phyloP scores from a whole-genome alignment of 768 basidiomycete genomes.

The Pisolithus albus region DNA sequence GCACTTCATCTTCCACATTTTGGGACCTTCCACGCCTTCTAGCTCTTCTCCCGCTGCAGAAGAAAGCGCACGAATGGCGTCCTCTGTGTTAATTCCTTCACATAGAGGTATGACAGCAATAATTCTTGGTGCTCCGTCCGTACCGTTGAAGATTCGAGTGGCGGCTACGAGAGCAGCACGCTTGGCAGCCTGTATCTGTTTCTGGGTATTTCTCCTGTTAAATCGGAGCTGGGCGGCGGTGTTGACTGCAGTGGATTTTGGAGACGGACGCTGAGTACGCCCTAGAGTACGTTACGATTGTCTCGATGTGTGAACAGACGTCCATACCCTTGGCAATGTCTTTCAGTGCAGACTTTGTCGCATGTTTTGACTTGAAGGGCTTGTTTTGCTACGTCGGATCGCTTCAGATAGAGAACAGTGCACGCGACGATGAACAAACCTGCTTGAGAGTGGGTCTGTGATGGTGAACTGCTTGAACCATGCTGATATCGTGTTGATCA shows the following conservation, averaged over 20 bases:
- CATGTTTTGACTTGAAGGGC: conserved; percentile 84
- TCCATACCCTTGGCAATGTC: conserved; percentile 73
- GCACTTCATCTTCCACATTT: conserved; percentile 62
- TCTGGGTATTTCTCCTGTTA: conserved; percentile 79
- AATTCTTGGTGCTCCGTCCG: conserved; percentile 75
- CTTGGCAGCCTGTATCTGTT: conserved; percentile 73
- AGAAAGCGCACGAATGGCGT: conserved; percentile 51
- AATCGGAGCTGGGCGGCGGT: conserved; percentile 61
- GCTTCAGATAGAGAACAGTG: background rate
- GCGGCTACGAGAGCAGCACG: conserved; percentile 60
- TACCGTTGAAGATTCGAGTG: conserved; percentile 71
- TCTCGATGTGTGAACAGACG: background rate
- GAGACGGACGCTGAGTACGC: conserved; percentile 47
- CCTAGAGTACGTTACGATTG: conserved; percentile 33
- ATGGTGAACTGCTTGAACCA: conserved; percentile 44
- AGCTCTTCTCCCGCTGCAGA: conserved; percentile 47
- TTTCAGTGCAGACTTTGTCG: conserved; percentile 78
- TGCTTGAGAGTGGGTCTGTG: conserved; percentile 85
- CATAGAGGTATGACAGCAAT: conserved; percentile 85
- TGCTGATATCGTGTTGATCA: conserved; percentile 10
- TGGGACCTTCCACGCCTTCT: conserved; percentile 8
- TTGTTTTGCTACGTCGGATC: conserved; percentile 67
- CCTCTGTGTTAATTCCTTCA: conserved; percentile 49
- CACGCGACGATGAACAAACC: conserved; percentile 30
- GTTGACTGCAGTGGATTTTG: conserved; percentile 44